Percentiles rank a stretch among this genome's conserved stretches.
phyloP scores from a whole-genome alignment of 169 alveolate species.

The Theileria annulata region DNA sequence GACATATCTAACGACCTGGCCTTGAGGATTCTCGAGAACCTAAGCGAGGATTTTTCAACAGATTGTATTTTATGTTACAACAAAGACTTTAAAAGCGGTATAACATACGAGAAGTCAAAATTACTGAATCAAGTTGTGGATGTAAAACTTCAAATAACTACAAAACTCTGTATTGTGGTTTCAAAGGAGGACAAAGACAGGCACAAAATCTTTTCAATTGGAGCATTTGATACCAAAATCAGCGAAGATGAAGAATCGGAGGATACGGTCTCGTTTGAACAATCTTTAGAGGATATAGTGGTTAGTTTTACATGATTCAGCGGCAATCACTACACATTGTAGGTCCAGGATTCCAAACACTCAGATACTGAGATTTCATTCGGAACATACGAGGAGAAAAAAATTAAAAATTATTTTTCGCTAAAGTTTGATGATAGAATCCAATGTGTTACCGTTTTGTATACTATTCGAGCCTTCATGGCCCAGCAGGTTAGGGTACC shows the following conservation, averaged over 20 bases:
- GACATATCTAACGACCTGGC: conserved; percentile 50
- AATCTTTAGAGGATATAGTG: conserved; percentile 35
- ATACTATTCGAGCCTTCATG: conserved; percentile 23
- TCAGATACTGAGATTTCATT: conserved; percentile 18
- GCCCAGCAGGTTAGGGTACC: conserved; percentile 39
- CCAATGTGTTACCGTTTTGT: conserved; percentile 18
- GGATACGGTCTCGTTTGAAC: background rate
- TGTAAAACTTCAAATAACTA: background rate
- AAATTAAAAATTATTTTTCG: conserved; percentile 18
- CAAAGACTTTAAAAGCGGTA: conserved; percentile 24
- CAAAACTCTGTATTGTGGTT: conserved; percentile 6
- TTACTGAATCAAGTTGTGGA: conserved; percentile 8
- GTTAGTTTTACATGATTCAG: conserved; percentile 6
- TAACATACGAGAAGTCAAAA: background rate
- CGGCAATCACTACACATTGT: background rate
- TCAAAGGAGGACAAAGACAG: background rate
- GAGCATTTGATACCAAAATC: background rate
- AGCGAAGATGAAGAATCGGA: background rate
- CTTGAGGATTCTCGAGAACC: conserved; percentile 25
- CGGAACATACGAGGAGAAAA: conserved; percentile 33
- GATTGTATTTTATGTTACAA: conserved; percentile 21
- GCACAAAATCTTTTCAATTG: background rate
- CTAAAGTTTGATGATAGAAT: conserved; percentile 29
- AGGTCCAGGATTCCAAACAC: conserved; percentile 41
- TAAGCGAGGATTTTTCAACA: conserved; percentile 9